Base-by-base conservation (phyloP, 176 grass and related monocot genomes). In the Phoenix dactylifera region DNA sequence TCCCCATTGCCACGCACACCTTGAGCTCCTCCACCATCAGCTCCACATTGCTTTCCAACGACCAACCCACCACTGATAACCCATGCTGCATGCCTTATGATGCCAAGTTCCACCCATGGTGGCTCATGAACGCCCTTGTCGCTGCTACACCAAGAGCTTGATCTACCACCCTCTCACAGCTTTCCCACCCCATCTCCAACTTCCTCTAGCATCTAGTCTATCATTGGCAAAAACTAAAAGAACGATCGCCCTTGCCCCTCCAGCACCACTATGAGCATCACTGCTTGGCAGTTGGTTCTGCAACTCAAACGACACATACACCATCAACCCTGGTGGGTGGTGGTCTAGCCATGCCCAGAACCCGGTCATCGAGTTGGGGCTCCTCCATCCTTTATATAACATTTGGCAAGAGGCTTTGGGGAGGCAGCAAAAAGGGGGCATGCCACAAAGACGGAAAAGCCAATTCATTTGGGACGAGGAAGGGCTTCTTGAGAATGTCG, bases 301-400 rank as follows among this genome's bases (percentile, higher is more conserved):
- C 12, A 68, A 82, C 17, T 73, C 80, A 52, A 82, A 77, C 51
- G 68, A 82, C 1, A 82, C 22, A 62, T 73, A 77, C 18, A 77
- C 16, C 17, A 83, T 73, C 1, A 73, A 77, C 3, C 24, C 16
- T 0, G 25, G 14, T 3, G 19, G 24, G 2, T 82, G 80, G 24
- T 50, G 26, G 63, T 77, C 80, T 0, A 83, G 63, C 80, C 74
- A 82, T 1, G 4, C 17, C 56, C 12, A 12, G 2, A 9, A 14
- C 10, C 35, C 10, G 2, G 1, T 44, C 2, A 0, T 12, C 10
- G 57, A 35, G 15, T 61, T 60, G 50, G 35, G 5, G 26, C 39
- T 4, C 15, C 24, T 5, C 28, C 18, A 18, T 3, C 12, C 1
- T 20, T 48, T 5, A 55, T 0, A 17, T 5, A 39, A 9, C 32